Evolutionary conservation across 305 asterid genomes (phyloP), one percentile per base, ranked within the genome.

Genomic region (Galium porrigens): DNA sequence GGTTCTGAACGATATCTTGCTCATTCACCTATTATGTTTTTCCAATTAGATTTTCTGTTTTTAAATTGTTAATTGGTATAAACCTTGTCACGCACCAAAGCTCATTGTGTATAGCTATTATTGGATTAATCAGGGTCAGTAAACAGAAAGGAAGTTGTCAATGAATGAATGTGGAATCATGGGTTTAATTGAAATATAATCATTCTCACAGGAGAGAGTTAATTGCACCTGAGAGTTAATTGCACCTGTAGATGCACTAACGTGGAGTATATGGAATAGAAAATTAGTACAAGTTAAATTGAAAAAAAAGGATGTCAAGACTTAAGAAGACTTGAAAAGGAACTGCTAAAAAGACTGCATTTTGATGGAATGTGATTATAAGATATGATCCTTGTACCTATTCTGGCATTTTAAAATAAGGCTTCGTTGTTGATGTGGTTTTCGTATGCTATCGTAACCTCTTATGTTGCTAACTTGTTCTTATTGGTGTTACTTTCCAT

Each of bases 1-100:
- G 99, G 99, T 94, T 18, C 29, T 22, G 4, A 27, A 57, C 18
- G n/a, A n/a, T 18, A 32, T 53, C 14, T 68, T 53, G 51, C 39
- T 32, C 63, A 3, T 49, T 51, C 39, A 29, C 33, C 8, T 70
- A 27, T 36, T 17, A 18, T 9, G 3, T 5, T 20, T 51, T 51
- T 3, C 25, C 18, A 5, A 18, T 41, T n/a, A 18, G 12, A 51
- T 25, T 9, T 6, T 39, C 10, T 58, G 3, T 48, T 32, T 20
- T 42, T 1, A 25, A 6, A 15, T 61, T 18, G 17, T 20, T 49
- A 8, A 6, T 2, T 48, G 10, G 42, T 51, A 20, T 63, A 17
- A 41, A 7, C 46, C 46, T 9, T 10, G 12, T 41, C 48, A 41
- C n/a, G 2, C 15, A 41, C 2, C 14, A 11, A 11, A 41, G 15